Evolutionary conservation across 73 alveolate species (phyloP).

Genomic region (Paramecium pentaurelia): DNA sequence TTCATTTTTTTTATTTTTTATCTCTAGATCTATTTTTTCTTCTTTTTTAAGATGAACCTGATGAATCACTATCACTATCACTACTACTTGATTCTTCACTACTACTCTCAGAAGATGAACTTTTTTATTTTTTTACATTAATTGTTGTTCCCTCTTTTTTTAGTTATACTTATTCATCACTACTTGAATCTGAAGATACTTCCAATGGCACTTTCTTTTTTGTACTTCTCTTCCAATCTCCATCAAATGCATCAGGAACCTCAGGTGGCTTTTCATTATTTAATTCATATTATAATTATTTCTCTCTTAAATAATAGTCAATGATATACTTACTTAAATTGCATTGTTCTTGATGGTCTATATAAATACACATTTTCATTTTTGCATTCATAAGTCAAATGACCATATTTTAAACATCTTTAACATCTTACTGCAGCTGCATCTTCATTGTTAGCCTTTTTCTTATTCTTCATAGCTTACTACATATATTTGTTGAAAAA

Average conservation of each 20-base stretch:
- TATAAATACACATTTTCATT: constrained; percentile 84
- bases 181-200: constrained; percentile 12
- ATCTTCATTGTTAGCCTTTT: background rate
- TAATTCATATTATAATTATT: constrained; percentile 53
- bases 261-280: constrained; percentile 19
- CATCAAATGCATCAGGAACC: constrained; percentile 32
- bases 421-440: constrained; percentile 70
- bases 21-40: background rate
- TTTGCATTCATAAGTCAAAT: constrained; percentile 95
- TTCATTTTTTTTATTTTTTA: background rate
- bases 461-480: constrained; percentile 36
- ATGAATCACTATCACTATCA: constrained; percentile 37
- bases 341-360: constrained; percentile 90
- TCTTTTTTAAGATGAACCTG: background rate
- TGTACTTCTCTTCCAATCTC: constrained; percentile 12
- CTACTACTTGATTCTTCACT: constrained; percentile 31
- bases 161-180: constrained; percentile 12
- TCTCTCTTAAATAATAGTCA: constrained; percentile 59
- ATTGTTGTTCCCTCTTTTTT: constrained; percentile 34
- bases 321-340: background rate
- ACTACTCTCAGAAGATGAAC: constrained; percentile 46
- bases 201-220: background rate
- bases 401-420: constrained; percentile 91
- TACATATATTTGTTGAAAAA: constrained; percentile 32
- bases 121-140: background rate